Conservation (phyloP, 306 rosid genomes). For the barrel medic (Medicago truncatula) region MtrunA17r5.0-ANR NC_053048.1:35687001-35687500, state of each 20-base stretch:
- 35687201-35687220: too few relatives aligned
- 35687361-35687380: slow-evolving; percentile 19
- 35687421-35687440: slow-evolving; percentile 50
- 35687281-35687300: too few relatives aligned
- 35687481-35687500: slow-evolving; percentile 68
- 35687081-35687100: background rate
- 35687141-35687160: slow-evolving; percentile 22
- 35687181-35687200: too few relatives aligned
- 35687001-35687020: slow-evolving; percentile 96
- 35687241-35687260: too few relatives aligned
- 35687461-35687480: slow-evolving; percentile 78
- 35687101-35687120: background rate
- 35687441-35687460: slow-evolving; percentile 49
- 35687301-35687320: too few relatives aligned
- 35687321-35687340: too few relatives aligned
- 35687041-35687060: slow-evolving; percentile 98
- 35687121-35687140: slow-evolving; percentile 1
- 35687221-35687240: too few relatives aligned
- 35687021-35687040: slow-evolving; percentile 98
- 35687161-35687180: background rate
- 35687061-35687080: slow-evolving; percentile 32
- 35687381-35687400: slow-evolving; percentile 31
- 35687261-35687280: too few relatives aligned
- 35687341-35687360: too few relatives aligned
- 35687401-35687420: slow-evolving; percentile 12